These are phyloP conservation scores for Hanseniaspora meyeri DNA, from an alignment of 805 yeast genomes.

Conservation along the genomic window DNA sequence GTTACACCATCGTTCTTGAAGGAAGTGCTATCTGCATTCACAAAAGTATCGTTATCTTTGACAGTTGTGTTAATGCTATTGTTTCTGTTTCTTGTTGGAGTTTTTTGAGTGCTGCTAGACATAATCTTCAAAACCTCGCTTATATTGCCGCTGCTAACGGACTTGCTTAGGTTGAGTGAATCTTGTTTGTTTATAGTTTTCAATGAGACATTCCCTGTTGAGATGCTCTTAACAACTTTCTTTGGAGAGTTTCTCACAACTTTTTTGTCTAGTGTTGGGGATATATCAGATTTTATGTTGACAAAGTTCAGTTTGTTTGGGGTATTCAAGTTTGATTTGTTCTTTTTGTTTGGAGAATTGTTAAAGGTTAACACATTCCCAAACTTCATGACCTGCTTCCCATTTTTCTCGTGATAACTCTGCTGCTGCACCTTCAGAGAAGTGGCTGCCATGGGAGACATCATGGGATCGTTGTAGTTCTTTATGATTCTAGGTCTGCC, in stretches of 20 bases:
- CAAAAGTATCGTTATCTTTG: not conserved
- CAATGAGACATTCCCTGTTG: conserved; percentile 4
- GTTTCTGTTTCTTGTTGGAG: conserved; percentile 9
- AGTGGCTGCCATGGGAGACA: conserved; percentile 29
- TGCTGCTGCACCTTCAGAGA: conserved; percentile 25
- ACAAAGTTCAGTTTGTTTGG: not conserved
- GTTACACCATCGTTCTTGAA: not conserved
- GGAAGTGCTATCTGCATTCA: not conserved
- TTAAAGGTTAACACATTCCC: conserved; percentile 14
- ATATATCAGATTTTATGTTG: not conserved
- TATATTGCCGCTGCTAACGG: conserved; percentile 1
- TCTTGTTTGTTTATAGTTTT: not conserved
- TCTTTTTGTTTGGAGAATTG: not conserved
- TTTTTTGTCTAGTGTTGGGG: conserved; percentile 7
- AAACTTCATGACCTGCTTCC: conserved; percentile 28
- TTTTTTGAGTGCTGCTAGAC: not conserved
- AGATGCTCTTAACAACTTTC: conserved; percentile 8
- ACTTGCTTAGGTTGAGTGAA: not conserved
- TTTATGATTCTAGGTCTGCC: conserved; percentile 29
- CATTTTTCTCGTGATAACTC: conserved; percentile 18
- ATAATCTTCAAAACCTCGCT: not conserved
- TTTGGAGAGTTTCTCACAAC: conserved; percentile 1
- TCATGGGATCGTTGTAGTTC: conserved; percentile 26
- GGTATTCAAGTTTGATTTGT: not conserved
- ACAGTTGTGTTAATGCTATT: not conserved